phyloP scores from a whole-genome alignment of 768 basidiomycete genomes.

The Pisolithus tinctorius region DNA sequence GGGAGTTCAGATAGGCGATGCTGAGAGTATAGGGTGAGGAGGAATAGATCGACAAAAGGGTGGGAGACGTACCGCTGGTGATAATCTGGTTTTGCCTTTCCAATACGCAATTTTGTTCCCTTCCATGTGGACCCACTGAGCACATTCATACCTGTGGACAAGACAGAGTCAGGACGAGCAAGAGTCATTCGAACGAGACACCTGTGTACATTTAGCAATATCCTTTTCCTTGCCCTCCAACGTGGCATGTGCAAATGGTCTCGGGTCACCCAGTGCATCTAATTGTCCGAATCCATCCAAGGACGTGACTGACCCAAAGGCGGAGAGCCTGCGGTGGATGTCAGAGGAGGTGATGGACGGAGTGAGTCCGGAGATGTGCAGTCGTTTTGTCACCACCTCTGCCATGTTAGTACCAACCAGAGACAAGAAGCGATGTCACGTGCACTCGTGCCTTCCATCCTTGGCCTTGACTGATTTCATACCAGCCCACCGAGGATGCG shows the following conservation, averaged over 20 bases:
- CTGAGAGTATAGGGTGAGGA: background rate
- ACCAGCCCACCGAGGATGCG: background rate
- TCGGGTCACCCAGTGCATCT: slow-evolving; percentile 59
- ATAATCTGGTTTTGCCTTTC: slow-evolving; percentile 77
- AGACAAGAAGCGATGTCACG: background rate
- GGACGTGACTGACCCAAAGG: slow-evolving; percentile 62
- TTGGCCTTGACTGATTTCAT: slow-evolving; percentile 14
- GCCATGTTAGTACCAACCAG: background rate
- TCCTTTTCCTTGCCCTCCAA: slow-evolving; percentile 55
- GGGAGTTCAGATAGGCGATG: slow-evolving; percentile 12
- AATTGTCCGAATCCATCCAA: slow-evolving; percentile 63
- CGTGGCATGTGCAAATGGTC: slow-evolving; percentile 71
- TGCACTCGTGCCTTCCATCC: slow-evolving; percentile 2
- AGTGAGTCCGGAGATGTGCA: slow-evolving; percentile 73
- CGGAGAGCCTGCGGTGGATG: slow-evolving; percentile 48
- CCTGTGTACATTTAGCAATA: slow-evolving; percentile 55
- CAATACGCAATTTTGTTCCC: slow-evolving; percentile 76
- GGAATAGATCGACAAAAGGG: background rate
- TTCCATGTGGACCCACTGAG: slow-evolving; percentile 84
- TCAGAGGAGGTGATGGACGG: slow-evolving; percentile 54
- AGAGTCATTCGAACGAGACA: background rate
- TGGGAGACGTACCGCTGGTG: slow-evolving; percentile 41
- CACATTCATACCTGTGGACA: slow-evolving; percentile 53
- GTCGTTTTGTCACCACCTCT: slow-evolving; percentile 43
- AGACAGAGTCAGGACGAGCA: background rate